Percentiles rank a stretch among this genome's conserved stretches.
Evolutionary conservation across 352 stramenopile genomes (phyloP).

Genomic region (Peronospora destructor): DNA sequence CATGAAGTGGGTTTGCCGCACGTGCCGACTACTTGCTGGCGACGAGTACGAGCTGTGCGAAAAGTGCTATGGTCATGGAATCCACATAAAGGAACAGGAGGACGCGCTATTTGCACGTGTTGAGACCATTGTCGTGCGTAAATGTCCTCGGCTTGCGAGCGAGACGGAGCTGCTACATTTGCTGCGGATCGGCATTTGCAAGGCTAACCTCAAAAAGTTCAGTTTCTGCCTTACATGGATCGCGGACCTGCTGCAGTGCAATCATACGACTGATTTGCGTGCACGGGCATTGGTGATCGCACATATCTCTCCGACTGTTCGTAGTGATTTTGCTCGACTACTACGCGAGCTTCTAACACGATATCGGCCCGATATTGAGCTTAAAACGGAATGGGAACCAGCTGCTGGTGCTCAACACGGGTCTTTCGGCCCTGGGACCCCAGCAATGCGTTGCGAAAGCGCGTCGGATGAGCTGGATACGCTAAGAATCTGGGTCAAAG

Average conservation of each 20-base stretch:
- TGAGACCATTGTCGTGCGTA: conserved; percentile 54
- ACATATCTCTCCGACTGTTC: conserved; percentile 56
- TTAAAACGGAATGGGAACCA: conserved; percentile 64
- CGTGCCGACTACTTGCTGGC: conserved; percentile 39
- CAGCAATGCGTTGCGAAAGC: conserved; percentile 15
- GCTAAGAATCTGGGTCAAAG: conserved; percentile 67
- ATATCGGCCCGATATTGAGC: conserved; percentile 58
- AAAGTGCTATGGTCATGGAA: conserved; percentile 68
- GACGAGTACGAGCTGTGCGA: conserved; percentile 62
- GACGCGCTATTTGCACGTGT: conserved; percentile 56
- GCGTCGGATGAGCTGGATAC: conserved; percentile 45
- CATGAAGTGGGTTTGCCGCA: conserved; percentile 63
- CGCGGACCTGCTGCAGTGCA: conserved; percentile 57
- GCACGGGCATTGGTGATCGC: conserved; percentile 65
- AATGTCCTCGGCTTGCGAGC: conserved; percentile 42
- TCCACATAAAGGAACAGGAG: conserved; percentile 65
- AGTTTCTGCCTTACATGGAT: conserved; percentile 80
- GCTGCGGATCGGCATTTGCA: conserved; percentile 67
- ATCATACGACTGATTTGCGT: conserved; percentile 53
- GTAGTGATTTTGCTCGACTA: conserved; percentile 58
- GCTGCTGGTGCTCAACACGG: conserved; percentile 25
- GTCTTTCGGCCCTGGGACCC: conserved; percentile 11
- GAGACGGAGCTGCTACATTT: conserved; percentile 56
- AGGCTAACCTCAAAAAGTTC: conserved; percentile 57
- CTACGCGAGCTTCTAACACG: conserved; percentile 49